Conservation (phyloP, 345 rosid species). For the Camelina neglecta region DNA sequence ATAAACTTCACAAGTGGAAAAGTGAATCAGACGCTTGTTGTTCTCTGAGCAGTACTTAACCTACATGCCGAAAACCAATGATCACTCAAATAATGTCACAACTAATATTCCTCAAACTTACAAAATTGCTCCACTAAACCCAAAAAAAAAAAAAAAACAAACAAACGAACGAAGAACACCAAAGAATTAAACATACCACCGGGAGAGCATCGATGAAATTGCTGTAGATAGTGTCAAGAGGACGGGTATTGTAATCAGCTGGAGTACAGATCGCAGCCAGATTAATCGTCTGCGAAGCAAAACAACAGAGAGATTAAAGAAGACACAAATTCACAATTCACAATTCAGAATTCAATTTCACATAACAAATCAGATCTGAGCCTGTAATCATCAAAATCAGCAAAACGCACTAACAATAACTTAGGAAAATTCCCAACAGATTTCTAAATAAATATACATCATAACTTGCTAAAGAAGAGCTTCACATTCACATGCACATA, state of each 20-base stretch:
- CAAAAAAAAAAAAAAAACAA: background rate
- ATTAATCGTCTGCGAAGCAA: constrained; percentile 71
- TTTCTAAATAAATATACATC: background rate
- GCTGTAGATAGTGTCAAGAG: constrained; percentile 98
- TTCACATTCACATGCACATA: background rate
- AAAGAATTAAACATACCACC: constrained; percentile 61
- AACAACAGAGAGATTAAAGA: constrained; percentile 19
- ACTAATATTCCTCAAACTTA: background rate
- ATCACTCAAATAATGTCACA: constrained; percentile 40
- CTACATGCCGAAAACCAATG: constrained; percentile 44
- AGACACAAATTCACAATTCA: background rate
- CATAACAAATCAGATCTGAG: constrained; percentile 39
- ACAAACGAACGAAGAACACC: background rate
- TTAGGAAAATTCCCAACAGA: background rate
- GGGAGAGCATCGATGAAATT: constrained; percentile 99
- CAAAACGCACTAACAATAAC: constrained; percentile 11
- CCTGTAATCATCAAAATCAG: constrained; percentile 24
- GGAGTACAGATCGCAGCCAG: constrained; percentile 99
- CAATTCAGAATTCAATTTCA: background rate
- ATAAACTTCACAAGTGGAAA: constrained; percentile 99
- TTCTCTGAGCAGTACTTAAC: constrained; percentile 99
- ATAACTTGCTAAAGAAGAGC: background rate
- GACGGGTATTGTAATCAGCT: constrained; percentile 99
- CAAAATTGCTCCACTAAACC: background rate
- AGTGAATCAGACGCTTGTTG: constrained; percentile 95